Evolutionary conservation across 1,284 basidiomycete species (phyloP).

Genomic region (Cutaneotrichosporon cavernicola): DNA sequence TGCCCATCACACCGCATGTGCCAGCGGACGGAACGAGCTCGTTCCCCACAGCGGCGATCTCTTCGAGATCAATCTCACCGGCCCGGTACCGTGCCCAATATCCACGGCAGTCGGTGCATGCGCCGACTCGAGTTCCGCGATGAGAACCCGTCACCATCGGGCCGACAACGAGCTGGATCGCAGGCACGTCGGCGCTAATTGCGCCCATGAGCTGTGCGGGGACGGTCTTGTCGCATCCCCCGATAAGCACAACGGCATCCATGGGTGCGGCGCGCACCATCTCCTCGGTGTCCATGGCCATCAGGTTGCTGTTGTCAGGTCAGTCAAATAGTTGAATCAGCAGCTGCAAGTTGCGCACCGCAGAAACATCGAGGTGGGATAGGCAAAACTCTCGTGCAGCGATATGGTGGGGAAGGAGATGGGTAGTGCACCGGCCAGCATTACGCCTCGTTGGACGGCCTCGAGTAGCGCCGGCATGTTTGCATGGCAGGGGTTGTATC

Average conservation of each 20-base stretch:
- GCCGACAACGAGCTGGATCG: constrained; percentile 48
- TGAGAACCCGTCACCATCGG: constrained; percentile 51
- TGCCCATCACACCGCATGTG: constrained; percentile 52
- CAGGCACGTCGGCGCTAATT: constrained; percentile 47
- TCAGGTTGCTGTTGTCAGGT: constrained; percentile 34
- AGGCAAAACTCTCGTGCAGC: constrained; percentile 48
- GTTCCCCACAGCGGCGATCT: constrained; percentile 45
- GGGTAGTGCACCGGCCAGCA: constrained; percentile 45
- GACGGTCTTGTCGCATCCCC: constrained; percentile 52
- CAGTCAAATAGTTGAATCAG: too few species aligned
- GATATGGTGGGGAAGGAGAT: constrained; percentile 49
- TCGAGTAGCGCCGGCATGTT: constrained; percentile 45
- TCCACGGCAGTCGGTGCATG: constrained; percentile 49
- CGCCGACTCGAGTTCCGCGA: constrained; percentile 44
- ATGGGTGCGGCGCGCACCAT: constrained; percentile 51
- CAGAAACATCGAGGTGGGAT: constrained; percentile 50
- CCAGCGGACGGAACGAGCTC: constrained; percentile 48
- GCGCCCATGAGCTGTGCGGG: constrained; percentile 52
- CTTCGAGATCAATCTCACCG: constrained; percentile 47
- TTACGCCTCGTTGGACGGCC: constrained; percentile 45
- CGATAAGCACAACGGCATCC: constrained; percentile 49
- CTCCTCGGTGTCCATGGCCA: constrained; percentile 51
- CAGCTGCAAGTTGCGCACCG: constrained; percentile 18
- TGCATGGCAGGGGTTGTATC: constrained; percentile 51
- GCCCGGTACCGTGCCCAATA: constrained; percentile 49